Conservation (phyloP, 78 protist species). For the Planoprotostelium fungivorum region DNA sequence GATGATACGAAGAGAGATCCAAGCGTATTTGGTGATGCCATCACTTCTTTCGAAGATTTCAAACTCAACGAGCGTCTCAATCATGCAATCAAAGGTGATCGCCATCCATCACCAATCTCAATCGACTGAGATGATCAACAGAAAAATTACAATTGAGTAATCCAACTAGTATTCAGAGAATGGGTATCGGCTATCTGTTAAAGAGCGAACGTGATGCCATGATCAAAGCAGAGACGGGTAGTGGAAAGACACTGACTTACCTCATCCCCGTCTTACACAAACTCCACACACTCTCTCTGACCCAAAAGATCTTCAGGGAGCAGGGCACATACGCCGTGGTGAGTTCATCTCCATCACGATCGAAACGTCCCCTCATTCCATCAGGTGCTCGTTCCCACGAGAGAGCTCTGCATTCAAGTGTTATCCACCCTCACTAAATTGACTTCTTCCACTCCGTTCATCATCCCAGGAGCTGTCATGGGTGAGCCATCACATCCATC, state of each 20-base stretch:
- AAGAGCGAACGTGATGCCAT: conserved; percentile 60
- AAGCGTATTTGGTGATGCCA: neutral
- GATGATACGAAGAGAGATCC: neutral
- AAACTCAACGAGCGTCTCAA: neutral
- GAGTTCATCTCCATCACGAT: conserved; percentile 8
- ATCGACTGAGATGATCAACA: neutral
- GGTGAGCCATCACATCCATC: conserved; percentile 28
- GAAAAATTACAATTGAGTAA: neutral
- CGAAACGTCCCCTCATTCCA: conserved; percentile 57
- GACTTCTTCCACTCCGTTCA: conserved; percentile 38
- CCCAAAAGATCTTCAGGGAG: neutral
- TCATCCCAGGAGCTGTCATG: conserved; percentile 71
- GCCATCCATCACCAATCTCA: neutral
- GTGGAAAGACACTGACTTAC: conserved; percentile 92
- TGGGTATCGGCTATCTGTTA: conserved; percentile 1
- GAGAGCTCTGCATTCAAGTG: conserved; percentile 84
- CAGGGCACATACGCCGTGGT: neutral
- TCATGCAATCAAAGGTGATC: neutral
- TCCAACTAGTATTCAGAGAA: neutral
- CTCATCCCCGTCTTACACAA: conserved; percentile 74
- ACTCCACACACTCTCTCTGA: conserved; percentile 4
- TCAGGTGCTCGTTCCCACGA: conserved; percentile 84
- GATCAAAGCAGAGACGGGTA: conserved; percentile 80
- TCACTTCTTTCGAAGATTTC: neutral
- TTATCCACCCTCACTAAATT: conserved; percentile 41